A percentile compares a stretch with the other conserved stretches of the same genome.
Evolutionary conservation across 2,329 filamentous ascomycete species (phyloP).

Genomic region (Aspergillus arachidicola): DNA sequence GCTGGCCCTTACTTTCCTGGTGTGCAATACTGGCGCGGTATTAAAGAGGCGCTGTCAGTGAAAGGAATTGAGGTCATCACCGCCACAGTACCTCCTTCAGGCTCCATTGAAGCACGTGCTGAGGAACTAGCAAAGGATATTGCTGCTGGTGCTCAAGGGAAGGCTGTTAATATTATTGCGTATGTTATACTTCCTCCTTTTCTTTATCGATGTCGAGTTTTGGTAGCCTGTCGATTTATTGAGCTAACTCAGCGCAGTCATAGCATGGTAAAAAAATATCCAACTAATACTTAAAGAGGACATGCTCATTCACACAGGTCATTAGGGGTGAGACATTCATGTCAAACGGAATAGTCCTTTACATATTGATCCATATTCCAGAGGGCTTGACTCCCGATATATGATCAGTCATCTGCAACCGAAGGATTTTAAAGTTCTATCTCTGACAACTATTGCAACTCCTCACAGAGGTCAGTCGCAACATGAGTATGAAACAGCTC

Average conservation of each 20-base stretch:
- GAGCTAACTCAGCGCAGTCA: constrained; percentile 35
- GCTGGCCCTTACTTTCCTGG: constrained; percentile 58
- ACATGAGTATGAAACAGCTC: neutral
- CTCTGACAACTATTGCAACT: constrained; percentile 64
- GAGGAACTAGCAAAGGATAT: constrained; percentile 57
- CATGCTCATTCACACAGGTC: constrained; percentile 11
- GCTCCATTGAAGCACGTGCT: constrained; percentile 61
- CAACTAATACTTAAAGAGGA: neutral
- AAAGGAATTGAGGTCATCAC: constrained; percentile 65
- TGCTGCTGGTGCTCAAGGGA: constrained; percentile 54
- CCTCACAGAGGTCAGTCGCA: constrained; percentile 55
- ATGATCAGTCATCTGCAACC: constrained; percentile 64
- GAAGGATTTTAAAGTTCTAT: constrained; percentile 73
- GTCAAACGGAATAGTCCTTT: neutral
- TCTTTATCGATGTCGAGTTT: neutral
- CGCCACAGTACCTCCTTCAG: constrained; percentile 61
- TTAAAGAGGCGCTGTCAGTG: constrained; percentile 58
- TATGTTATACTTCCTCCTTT: constrained; percentile 38
- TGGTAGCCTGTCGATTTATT: neutral
- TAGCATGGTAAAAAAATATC: constrained; percentile 49
- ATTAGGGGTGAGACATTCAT: constrained; percentile 36
- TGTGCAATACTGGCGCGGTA: constrained; percentile 67
- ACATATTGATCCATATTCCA: constrained; percentile 30
- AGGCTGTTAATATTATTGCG: constrained; percentile 67
- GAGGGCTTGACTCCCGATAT: constrained; percentile 65